Evolutionary conservation across 2,329 filamentous ascomycete genomes (phyloP), one percentile per base, ranked within the genome.

Genomic region (Dactylellina haptotyla): DNA sequence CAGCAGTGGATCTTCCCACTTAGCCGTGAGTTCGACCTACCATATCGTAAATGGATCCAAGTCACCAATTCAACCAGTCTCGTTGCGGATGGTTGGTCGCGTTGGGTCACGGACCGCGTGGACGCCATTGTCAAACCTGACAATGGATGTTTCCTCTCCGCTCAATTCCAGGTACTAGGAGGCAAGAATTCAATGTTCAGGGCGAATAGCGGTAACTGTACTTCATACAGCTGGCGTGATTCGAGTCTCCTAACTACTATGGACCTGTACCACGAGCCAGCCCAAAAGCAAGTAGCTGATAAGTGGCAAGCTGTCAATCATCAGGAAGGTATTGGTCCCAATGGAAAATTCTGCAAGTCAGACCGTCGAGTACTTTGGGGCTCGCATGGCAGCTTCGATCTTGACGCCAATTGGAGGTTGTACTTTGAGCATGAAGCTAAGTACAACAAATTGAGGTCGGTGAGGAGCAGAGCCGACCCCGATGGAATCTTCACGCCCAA

Each of bases 11-110:
- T 85, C 70, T 84, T 85, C 78, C 79, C 78, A 0, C 81, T 82
- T 59, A 78, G 79, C 2, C 80, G 83, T 34, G 83, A 84, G 75
- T 85, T 84, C 64, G 80, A 83, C 23, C 80, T 82, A 23, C 84
- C 84, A 0, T 85, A 85, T 63, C 79, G 82, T 51, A 85, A 85
- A 79, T 80, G 83, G 3, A 83, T 83, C 1, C 83, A 84, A 59
- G 56, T 79, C 20, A 84, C 83, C 25, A 80, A 79, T 9, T 84
- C 82, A 12, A 45, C 2, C 2, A 43, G 54, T 37, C 41, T 59
- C n/a, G 54, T 59, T 20, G 54, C 37, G 20, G 37, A 59, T 12
- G 41, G 20, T 2, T 59, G 41, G 54, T 4, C 54, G 28, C 4
- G 41, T 23, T 46, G 54, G 54, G 25, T 8, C 10, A 45, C 54